These are phyloP conservation scores for Teratosphaeria nubilosa DNA, from an alignment of 2,329 filamentous ascomycete species.

Conservation along the genomic window DNA sequence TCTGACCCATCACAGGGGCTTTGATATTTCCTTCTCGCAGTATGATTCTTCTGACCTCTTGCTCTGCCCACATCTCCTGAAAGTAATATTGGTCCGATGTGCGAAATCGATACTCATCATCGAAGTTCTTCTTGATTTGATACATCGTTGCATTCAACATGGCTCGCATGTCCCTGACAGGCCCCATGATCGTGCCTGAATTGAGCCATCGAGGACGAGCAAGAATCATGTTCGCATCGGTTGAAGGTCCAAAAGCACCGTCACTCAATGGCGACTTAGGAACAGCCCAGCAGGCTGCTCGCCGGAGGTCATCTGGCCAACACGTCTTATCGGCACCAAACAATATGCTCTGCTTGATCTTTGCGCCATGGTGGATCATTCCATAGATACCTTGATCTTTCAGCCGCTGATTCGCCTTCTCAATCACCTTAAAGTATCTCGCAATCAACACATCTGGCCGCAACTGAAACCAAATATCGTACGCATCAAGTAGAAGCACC, in stretches of 20 bases:
- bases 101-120: slow-evolving; percentile 9
- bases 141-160: slow-evolving; percentile 36
- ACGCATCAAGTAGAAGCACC: slow-evolving; percentile 53
- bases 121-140: slow-evolving; percentile 26
- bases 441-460: slow-evolving; percentile 47
- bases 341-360: slow-evolving; percentile 21
- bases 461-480: slow-evolving; percentile 56
- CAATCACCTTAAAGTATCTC: slow-evolving; percentile 48
- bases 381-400: slow-evolving; percentile 10
- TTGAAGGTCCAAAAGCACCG: slow-evolving; percentile 38
- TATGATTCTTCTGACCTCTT: slow-evolving; percentile 41
- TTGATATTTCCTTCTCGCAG: slow-evolving; percentile 9
- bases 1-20: background rate
- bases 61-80: slow-evolving; percentile 42
- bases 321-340: slow-evolving; percentile 26
- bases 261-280: slow-evolving; percentile 17
- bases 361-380: slow-evolving; percentile 19
- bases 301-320: slow-evolving; percentile 21
- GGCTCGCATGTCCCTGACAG: slow-evolving; percentile 12
- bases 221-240: slow-evolving; percentile 24
- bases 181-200: slow-evolving; percentile 37
- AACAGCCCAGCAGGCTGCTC: slow-evolving; percentile 24
- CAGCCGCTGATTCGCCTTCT: slow-evolving; percentile 40
- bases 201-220: slow-evolving; percentile 42
- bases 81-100: slow-evolving; percentile 38